Evolutionary conservation across 495 filamentous ascomycete species (phyloP), one percentile per base, ranked within the genome.

Genomic region (Penicillium parvum): DNA sequence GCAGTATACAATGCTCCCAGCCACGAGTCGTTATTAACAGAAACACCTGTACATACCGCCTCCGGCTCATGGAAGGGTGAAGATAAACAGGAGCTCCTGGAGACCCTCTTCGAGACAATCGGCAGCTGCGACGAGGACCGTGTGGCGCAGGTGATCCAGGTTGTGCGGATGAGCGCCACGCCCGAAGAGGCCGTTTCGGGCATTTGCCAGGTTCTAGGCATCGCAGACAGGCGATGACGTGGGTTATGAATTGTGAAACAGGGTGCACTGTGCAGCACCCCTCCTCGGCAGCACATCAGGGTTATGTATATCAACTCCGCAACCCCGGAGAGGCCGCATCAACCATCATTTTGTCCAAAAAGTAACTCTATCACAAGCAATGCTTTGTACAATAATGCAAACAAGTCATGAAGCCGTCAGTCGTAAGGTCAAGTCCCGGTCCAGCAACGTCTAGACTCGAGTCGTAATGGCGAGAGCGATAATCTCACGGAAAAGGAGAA

Each of bases 111-210:
- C 29, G 44, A 58, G 23, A 66, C 58, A 4, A 61, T 66, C n/a
- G 40, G 50, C 37, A 55, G 50, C 41, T 66, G 63, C 17, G 58
- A 64, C 27, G 63, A 66, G 17, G 22, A 45, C 12, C 45, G 42
- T 27, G 47, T 66, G 2, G 55, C 48, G 3, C 58, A 58, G 9
- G 59, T 66, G 12, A 47, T 66, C 10, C 40, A 49, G 4, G 61
- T 66, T 22, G 53, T 66, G 12, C 58, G 63, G 8, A 40, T 29
- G 10, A 66, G 63, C 33, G 33, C 44, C 14, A 54, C 63, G 9
- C 63, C 63, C n/a, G 63, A 66, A 30, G 63, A 59, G 6, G 63
- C 63, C 12, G 57, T 66, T 11, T 46, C 55, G 35, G 58, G 58
- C 4, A 60, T 66, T 2, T 65, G 57, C 32, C 49, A 44, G 17